Evolutionary conservation across 129 eudicot species (phyloP).

Genomic region (Erigeron canadensis): DNA sequence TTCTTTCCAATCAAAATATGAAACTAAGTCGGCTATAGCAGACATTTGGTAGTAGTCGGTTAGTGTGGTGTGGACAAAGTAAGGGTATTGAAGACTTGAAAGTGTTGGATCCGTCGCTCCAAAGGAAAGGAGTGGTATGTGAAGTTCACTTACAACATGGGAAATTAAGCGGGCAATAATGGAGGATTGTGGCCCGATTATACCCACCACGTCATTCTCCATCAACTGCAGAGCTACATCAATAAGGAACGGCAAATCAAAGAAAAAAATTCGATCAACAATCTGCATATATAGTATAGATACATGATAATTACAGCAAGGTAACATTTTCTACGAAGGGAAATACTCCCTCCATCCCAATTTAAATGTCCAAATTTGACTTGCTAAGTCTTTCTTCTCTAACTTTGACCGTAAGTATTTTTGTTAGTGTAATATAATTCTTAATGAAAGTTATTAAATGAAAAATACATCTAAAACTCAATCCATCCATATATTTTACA

Average conservation of each 20-base stretch:
- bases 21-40: slow-evolving; percentile 64
- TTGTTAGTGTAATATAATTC: too few species aligned
- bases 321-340: too few species aligned
- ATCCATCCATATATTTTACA: too few species aligned
- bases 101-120: slow-evolving; percentile 85
- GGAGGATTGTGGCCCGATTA: slow-evolving; percentile 82
- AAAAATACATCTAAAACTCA: too few species aligned
- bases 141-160: slow-evolving; percentile 62
- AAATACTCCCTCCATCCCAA: too few species aligned
- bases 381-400: too few species aligned
- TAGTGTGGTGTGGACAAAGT: slow-evolving; percentile 63
- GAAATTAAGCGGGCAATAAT: slow-evolving; percentile 77
- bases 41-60: slow-evolving; percentile 72
- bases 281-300: too few species aligned
- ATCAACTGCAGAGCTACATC: slow-evolving; percentile 72
- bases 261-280: not conserved
- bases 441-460: too few species aligned
- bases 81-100: slow-evolving; percentile 62
- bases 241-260: slow-evolving; percentile 12
- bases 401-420: too few species aligned
- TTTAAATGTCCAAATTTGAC: too few species aligned
- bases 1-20: slow-evolving; percentile 62
- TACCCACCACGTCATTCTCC: slow-evolving; percentile 67
- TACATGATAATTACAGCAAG: too few species aligned
- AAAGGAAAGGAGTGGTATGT: slow-evolving; percentile 69